phyloP scores from a whole-genome alignment of 306 rosid genomes.

The Rosa chinensis region DNA sequence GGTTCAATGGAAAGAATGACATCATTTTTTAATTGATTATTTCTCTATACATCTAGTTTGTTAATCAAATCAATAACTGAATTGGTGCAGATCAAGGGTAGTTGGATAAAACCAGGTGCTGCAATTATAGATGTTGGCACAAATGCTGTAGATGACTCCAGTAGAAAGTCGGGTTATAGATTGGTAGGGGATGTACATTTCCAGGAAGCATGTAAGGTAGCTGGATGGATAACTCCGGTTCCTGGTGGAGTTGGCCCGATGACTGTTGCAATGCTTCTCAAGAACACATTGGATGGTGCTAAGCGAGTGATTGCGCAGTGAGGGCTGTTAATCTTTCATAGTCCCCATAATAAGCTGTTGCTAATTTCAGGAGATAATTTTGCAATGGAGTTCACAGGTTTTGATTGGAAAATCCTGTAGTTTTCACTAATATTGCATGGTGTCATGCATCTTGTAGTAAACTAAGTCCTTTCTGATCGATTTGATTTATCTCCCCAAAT shows the following conservation, averaged over 20 bases:
- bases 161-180: slow-evolving; percentile 75
- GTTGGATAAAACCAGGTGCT: slow-evolving; percentile 96
- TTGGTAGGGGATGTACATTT: slow-evolving; percentile 93
- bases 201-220: slow-evolving; percentile 76
- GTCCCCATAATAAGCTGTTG: neutral
- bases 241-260: slow-evolving; percentile 97
- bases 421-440: neutral
- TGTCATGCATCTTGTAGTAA: neutral
- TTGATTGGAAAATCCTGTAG: neutral
- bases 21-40: neutral
- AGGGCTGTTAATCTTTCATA: neutral
- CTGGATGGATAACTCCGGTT: slow-evolving; percentile 89
- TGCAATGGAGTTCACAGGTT: neutral
- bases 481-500: neutral
- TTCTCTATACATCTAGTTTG: neutral
- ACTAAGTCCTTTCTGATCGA: neutral
- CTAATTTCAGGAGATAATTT: neutral
- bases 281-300: slow-evolving; percentile 85
- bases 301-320: slow-evolving; percentile 52
- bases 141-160: slow-evolving; percentile 76
- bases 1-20: neutral
- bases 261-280: slow-evolving; percentile 89
- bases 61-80: neutral
- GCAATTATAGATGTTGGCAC: slow-evolving; percentile 94
- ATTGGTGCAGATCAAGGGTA: slow-evolving; percentile 65